Base-by-base conservation (phyloP, 768 basidiomycete species). In the Macrolepiota albuminosa region DNA sequence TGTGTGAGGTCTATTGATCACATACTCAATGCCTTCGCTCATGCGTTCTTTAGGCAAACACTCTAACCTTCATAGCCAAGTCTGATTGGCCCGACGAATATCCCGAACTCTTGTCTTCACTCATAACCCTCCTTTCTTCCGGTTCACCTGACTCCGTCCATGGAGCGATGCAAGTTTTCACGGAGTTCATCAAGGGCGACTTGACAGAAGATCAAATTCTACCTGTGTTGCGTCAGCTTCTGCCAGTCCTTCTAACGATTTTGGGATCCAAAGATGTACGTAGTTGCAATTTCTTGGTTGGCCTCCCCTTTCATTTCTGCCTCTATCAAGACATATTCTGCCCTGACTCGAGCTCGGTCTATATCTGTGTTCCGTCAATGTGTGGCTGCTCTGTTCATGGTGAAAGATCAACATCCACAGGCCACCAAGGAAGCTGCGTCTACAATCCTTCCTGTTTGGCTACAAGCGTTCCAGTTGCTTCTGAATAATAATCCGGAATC, bases 1-100 rank as follows among this genome's bases (percentile, higher is more conserved):
- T 88, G 85, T 66, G 93, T 95, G 66, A 62, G 91, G 77, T 16
- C 26, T n/a, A 14, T 39, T 48, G 11, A 51, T 45, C 13, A 51
- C 6, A 26, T 42, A 36, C 8, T n/a, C 56, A 14, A 29, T 49
- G 4, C 51, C 37, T 36, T 10, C 26, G 49, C 60, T 48, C 24
- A 46, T 37, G 29, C 39, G 13, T 26, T 6, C 14, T 59, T 18
- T 18, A 96, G 93, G 96, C 95, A 4, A 90, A 88, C 65, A 88
- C 89, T 4, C 74, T 98, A 26, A 96, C 96, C 13, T 85, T 85
- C 1, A 89, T 98, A 61, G 94, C 96, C 33, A 87, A 87, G 63
- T 88, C 86, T 64, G 95, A 98, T 75, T 98, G 94, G 93, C 96
- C 95, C 9, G 95, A 97, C 73, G 93, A 95, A 79, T 98, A 93